Percentiles rank a stretch among this genome's conserved stretches.
Evolutionary conservation across 495 filamentous ascomycete species (phyloP).

Genomic region (Penicillium fimorum): DNA sequence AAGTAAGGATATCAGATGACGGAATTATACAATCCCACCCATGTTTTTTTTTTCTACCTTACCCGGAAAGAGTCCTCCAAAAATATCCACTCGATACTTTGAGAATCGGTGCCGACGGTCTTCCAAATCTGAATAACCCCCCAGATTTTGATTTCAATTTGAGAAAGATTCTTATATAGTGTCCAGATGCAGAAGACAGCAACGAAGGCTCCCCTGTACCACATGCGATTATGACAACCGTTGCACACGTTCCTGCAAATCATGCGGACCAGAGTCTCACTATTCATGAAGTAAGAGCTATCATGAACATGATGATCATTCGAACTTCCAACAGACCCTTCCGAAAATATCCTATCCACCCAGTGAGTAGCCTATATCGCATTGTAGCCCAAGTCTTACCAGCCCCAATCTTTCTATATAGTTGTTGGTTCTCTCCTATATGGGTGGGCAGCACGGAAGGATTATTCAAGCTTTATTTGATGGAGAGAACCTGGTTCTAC

Average conservation of each 20-base stretch:
- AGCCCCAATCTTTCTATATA: slow-evolving; percentile 16
- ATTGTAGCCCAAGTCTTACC: slow-evolving; percentile 36
- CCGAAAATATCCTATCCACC: background rate
- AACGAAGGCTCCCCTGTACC: background rate
- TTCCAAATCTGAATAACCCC: background rate
- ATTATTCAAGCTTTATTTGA: slow-evolving; percentile 14
- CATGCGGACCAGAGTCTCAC: background rate
- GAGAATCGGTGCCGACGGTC: background rate
- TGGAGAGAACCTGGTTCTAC: slow-evolving; percentile 8
- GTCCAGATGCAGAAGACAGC: background rate
- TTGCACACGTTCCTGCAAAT: slow-evolving; percentile 1
- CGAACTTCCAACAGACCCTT: slow-evolving; percentile 6
- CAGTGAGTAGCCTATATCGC: background rate
- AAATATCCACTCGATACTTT: background rate
- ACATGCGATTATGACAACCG: slow-evolving; percentile 18
- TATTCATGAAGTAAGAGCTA: slow-evolving; percentile 7
- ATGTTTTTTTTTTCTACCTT: slow-evolving; percentile 7
- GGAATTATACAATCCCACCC: slow-evolving; percentile 3
- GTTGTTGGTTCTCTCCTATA: slow-evolving; percentile 36
- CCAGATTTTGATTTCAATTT: background rate
- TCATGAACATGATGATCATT: slow-evolving; percentile 4
- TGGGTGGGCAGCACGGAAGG: slow-evolving; percentile 8
- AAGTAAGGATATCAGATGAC: slow-evolving; percentile 3
- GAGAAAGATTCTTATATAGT: background rate
- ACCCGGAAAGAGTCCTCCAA: slow-evolving; percentile 6